phyloP scores from a whole-genome alignment of 176 grass and related monocot genomes.

The Metroxylon sagu region DNA sequence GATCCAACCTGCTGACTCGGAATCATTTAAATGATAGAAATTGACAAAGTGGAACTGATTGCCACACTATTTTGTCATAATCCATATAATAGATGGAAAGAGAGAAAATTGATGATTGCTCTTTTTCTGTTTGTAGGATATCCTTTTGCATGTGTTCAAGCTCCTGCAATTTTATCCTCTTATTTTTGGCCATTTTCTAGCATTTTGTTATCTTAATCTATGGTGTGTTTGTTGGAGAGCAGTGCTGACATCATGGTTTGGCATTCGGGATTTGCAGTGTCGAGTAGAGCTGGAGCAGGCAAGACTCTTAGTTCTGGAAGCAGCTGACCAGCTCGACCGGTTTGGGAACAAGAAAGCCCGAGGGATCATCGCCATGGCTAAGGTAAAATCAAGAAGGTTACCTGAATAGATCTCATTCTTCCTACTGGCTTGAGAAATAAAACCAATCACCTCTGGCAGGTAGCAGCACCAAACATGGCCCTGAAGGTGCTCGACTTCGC shows the following conservation, averaged over 20 bases:
- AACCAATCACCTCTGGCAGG: constrained; percentile 23
- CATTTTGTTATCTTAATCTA: not conserved
- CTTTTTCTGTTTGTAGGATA: no score
- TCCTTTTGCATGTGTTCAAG: no score
- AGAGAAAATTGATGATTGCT: no score
- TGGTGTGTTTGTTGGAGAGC: not conserved
- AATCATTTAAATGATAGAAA: no score
- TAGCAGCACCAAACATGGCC: constrained; percentile 95
- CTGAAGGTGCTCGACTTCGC: constrained; percentile 88
- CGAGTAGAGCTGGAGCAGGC: constrained; percentile 82
- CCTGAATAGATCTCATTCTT: not conserved
- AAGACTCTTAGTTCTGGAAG: constrained; percentile 86
- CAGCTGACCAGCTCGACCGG: constrained; percentile 75
- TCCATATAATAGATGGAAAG: no score
- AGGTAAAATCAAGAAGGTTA: constrained; percentile 33
- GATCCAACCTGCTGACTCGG: no score
- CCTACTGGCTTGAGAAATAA: not conserved
- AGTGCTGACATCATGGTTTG: no score
- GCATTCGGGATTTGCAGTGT: constrained; percentile 35
- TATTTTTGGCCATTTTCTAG: no score
- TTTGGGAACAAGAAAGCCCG: constrained; percentile 73
- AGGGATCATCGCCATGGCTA: constrained; percentile 85
- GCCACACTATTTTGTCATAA: no score
- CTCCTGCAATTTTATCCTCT: no score
- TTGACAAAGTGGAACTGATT: no score